Evolutionary conservation across 345 rosid genomes (phyloP).

Genomic region (Aurinia saxatilis): DNA sequence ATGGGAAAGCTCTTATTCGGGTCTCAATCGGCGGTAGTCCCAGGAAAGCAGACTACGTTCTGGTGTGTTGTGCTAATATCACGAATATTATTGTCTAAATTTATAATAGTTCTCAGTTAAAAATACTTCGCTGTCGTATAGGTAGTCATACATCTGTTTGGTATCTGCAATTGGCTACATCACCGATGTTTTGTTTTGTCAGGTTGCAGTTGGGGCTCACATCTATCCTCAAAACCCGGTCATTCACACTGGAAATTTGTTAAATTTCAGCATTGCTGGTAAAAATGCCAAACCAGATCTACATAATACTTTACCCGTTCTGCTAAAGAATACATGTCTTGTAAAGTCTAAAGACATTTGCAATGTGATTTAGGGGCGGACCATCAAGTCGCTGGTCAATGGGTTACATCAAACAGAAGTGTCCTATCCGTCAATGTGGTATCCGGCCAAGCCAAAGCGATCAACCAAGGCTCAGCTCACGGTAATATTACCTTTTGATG

Average conservation of each 20-base stretch:
- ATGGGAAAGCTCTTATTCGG: conserved; percentile 75
- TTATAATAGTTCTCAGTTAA: neutral
- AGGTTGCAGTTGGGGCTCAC: conserved; percentile 87
- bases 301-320: neutral
- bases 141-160: neutral
- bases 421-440: conserved; percentile 41
- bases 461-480: conserved; percentile 59
- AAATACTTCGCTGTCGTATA: neutral
- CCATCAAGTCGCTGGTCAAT: conserved; percentile 49
- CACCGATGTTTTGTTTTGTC: conserved; percentile 19
- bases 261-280: conserved; percentile 67
- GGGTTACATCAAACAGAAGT: conserved; percentile 64
- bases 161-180: conserved; percentile 3
- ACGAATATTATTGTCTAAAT: neutral
- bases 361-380: conserved; percentile 38
- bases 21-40: conserved; percentile 42
- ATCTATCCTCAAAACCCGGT: conserved; percentile 67
- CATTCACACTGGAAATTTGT: conserved; percentile 42
- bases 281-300: neutral
- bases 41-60: conserved; percentile 61
- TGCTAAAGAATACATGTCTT: neutral
- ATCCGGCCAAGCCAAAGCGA: conserved; percentile 71
- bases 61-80: conserved; percentile 41
- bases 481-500: conserved; percentile 35
- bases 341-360: neutral